Conservation (phyloP, 1,139 yeast genomes). For the Tardiomyces depauwii region DNA sequence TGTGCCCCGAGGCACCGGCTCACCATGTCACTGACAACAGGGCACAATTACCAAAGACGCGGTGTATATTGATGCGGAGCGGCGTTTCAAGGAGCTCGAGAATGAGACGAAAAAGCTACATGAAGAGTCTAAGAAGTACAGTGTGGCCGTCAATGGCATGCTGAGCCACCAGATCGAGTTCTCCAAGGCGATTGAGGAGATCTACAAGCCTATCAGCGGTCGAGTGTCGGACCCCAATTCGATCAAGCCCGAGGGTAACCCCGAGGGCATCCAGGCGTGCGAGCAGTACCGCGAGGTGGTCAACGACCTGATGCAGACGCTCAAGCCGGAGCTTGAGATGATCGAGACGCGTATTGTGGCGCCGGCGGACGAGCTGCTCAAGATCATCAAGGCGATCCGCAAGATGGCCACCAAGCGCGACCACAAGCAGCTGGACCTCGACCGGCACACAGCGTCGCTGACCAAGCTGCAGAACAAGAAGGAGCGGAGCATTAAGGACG, state of each 20-base stretch:
- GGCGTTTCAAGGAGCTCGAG: slow-evolving; percentile 89
- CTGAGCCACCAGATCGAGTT: slow-evolving; percentile 86
- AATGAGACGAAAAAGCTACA: slow-evolving; percentile 79
- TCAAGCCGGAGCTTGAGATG: slow-evolving; percentile 88
- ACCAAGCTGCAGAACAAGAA: slow-evolving; percentile 70
- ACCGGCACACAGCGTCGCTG: slow-evolving; percentile 62
- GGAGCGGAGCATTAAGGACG: slow-evolving; percentile 78
- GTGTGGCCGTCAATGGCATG: slow-evolving; percentile 88
- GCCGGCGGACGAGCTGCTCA: slow-evolving; percentile 86
- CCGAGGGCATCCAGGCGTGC: slow-evolving; percentile 90
- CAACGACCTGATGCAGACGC: slow-evolving; percentile 67
- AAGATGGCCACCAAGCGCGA: slow-evolving; percentile 94
- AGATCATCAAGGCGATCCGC: slow-evolving; percentile 69
- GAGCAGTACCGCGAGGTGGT: slow-evolving; percentile 87
- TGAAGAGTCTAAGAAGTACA: slow-evolving; percentile 83
- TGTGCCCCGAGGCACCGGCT: no score
- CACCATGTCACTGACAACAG: slow-evolving; percentile 26
- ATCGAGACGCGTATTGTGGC: slow-evolving; percentile 80
- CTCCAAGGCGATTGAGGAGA: slow-evolving; percentile 87
- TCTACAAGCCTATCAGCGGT: slow-evolving; percentile 93
- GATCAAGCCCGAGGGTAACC: slow-evolving; percentile 81
- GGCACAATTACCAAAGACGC: slow-evolving; percentile 79
- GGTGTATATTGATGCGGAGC: slow-evolving; percentile 88
- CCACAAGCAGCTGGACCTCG: slow-evolving; percentile 90
- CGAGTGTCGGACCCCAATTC: slow-evolving; percentile 82